These are phyloP conservation scores for Fermentozyma sake DNA, from an alignment of 1,139 yeast genomes.

Conservation along the genomic window DNA sequence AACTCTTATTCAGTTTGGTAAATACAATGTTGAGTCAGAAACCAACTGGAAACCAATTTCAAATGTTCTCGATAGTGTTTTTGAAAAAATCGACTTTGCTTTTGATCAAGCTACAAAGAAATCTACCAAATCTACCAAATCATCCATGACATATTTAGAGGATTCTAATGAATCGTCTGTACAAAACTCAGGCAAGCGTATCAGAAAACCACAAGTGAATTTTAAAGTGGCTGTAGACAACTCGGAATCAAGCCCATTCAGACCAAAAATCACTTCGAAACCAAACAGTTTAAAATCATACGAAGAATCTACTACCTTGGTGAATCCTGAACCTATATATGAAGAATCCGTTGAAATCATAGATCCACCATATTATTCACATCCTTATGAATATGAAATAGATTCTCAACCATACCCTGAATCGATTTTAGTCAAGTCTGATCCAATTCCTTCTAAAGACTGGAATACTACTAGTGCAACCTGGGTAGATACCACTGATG, in stretches of 20 bases:
- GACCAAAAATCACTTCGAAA: constrained; percentile 63
- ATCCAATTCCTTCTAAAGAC: constrained; percentile 53
- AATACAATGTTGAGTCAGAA: constrained; percentile 28
- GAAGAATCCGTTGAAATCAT: constrained; percentile 33
- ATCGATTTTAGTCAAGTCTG: constrained; percentile 39
- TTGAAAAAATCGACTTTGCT: constrained; percentile 60
- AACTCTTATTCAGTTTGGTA: constrained; percentile 26
- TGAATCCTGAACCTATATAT: constrained; percentile 20
- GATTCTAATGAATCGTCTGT: constrained; percentile 21
- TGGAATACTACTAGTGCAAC: constrained; percentile 64
- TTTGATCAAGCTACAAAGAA: constrained; percentile 35
- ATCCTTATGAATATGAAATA: constrained; percentile 83
- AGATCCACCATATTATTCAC: constrained; percentile 61
- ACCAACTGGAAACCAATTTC: constrained; percentile 60
- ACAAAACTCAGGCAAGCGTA: constrained; percentile 28
- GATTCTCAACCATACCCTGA: constrained; percentile 67
- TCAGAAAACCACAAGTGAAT: constrained; percentile 67
- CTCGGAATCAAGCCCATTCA: constrained; percentile 65
- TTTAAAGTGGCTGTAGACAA: constrained; percentile 66
- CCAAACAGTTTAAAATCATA: constrained; percentile 64
- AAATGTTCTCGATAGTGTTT: constrained; percentile 60
- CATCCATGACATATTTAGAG: constrained; percentile 50
- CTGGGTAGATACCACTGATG: constrained; percentile 66
- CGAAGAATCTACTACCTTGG: constrained; percentile 44
- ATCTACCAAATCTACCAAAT: constrained; percentile 10